Percentiles rank a stretch among this genome's conserved stretches.
Evolutionary conservation across 1,284 basidiomycete genomes (phyloP).

Genomic region (Chalciporus sp.): DNA sequence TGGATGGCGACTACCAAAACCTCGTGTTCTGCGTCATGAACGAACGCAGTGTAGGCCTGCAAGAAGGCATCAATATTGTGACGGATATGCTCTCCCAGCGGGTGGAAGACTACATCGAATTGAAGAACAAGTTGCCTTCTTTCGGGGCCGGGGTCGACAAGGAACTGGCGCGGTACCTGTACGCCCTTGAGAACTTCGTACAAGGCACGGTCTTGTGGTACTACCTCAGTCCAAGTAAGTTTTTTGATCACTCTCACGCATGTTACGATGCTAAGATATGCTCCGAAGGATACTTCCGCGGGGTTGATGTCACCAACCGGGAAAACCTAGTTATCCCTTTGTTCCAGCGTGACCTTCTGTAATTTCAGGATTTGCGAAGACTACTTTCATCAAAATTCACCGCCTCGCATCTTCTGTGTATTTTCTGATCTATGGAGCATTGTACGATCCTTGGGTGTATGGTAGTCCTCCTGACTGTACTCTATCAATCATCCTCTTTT

Average conservation of each 20-base stretch:
- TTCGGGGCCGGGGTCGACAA: conserved; percentile 45
- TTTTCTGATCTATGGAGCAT: conserved; percentile 25
- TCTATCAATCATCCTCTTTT: conserved; percentile 4
- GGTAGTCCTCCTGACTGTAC: conserved; percentile 19
- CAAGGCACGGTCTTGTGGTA: conserved; percentile 55
- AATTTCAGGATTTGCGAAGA: conserved; percentile 5
- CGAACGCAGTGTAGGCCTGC: conserved; percentile 44
- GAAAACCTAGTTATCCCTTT: conserved; percentile 31
- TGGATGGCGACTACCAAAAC: conserved; percentile 53
- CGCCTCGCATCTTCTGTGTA: conserved; percentile 14
- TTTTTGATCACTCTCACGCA: background rate
- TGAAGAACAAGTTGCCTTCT: conserved; percentile 44
- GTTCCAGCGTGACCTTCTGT: conserved; percentile 28
- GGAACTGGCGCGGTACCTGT: conserved; percentile 41
- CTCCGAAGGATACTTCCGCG: conserved; percentile 34
- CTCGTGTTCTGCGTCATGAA: conserved; percentile 51
- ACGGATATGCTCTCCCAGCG: conserved; percentile 46
- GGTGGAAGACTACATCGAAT: conserved; percentile 41
- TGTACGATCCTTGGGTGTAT: conserved; percentile 19
- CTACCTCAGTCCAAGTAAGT: conserved; percentile 42
- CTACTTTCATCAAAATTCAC: background rate
- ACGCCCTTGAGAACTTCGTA: conserved; percentile 47
- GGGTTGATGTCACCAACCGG: conserved; percentile 35
- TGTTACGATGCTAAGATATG: conserved; percentile 12
- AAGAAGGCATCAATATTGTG: conserved; percentile 44